A percentile compares a stretch with the other conserved stretches of the same genome.
Conservation (phyloP, 2,329 filamentous ascomycete genomes). For the Onygenales sp. region DNA sequence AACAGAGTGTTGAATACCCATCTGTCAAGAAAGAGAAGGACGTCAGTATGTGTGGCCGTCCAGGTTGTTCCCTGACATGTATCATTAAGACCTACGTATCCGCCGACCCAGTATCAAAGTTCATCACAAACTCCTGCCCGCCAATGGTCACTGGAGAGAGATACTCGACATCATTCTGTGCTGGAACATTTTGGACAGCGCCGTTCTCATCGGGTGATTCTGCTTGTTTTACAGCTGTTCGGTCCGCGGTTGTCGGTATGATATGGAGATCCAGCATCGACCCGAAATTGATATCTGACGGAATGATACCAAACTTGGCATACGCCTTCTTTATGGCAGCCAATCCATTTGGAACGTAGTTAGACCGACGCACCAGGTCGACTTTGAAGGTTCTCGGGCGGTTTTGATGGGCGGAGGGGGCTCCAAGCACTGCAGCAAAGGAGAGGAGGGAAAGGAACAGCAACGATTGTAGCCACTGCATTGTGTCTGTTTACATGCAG, state of each 20-base stretch:
- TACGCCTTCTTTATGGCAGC: constrained; percentile 57
- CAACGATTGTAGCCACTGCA: constrained; percentile 13
- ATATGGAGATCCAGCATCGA: constrained; percentile 24
- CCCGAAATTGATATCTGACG: constrained; percentile 31
- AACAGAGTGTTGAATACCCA: constrained; percentile 63
- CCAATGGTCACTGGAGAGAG: constrained; percentile 61
- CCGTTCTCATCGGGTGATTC: constrained; percentile 35
- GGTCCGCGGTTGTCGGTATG: constrained; percentile 16
- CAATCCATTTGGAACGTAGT: constrained; percentile 50
- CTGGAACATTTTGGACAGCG: constrained; percentile 54
- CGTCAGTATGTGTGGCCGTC: constrained; percentile 1
- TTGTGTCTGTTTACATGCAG: constrained; percentile 1
- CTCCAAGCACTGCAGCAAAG: constrained; percentile 18
- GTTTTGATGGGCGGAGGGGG: constrained; percentile 19
- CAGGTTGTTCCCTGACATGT: neutral
- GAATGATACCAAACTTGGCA: constrained; percentile 54
- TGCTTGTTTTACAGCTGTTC: constrained; percentile 19
- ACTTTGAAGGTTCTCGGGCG: constrained; percentile 47
- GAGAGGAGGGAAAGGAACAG: constrained; percentile 21
- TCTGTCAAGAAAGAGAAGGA: constrained; percentile 22
- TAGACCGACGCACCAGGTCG: constrained; percentile 46
- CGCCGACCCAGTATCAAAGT: constrained; percentile 68
- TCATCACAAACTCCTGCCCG: constrained; percentile 57
- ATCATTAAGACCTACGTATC: constrained; percentile 49
- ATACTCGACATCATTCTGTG: constrained; percentile 59